Evolutionary conservation across 176 grass and related monocot genomes (phyloP), one percentile per base, ranked within the genome.

Genomic region (Aegilops bicornis): DNA sequence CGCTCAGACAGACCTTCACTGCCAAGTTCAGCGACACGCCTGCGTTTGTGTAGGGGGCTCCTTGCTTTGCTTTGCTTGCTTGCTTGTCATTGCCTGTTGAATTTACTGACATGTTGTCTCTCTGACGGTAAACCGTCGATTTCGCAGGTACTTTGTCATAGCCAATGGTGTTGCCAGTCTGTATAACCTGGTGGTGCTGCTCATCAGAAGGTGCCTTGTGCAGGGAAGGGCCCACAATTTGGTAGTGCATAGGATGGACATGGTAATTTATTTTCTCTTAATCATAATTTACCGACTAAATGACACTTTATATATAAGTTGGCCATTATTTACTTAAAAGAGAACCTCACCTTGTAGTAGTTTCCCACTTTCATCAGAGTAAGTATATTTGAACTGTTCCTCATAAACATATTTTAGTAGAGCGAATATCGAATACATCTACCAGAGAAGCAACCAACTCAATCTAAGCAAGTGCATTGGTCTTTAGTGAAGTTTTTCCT

Each of bases 101-200:
- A 71, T 27, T 59, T 36, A 2, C 48, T 52, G 48, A 52, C 48
- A 52, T 17, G 47, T 16, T 16, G 47, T 80, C 3, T 4, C 36
- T 45, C 32, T 85, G 50, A 40, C 50, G 16, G 37, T 64, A 59
- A 79, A 79, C 69, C 22, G 56, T 59, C 25, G 1, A 66, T 59
- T 76, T 32, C 80, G 87, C 85, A 97, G 94, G 73, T 91, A 86
- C 73, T 97, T 99, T 29, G 92, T 94, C 76, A 48, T 84, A 67
- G 94, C 78, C 82, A 97, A 99, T 76, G 85, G 89, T 23, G 60
- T 89, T 73, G 92, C 80, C 24, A 88, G 90, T 54, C 65, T 74
- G 7, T 91, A 93, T 35, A 93, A 94, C 56, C 78, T 94, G 69
- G 23, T 93, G 67, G 23, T 79, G 48, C 82, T 90, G 48, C 79